Evolutionary conservation across 1,284 basidiomycete species (phyloP), one percentile per base, ranked within the genome.

Genomic region (Cystobasidium sp.): DNA sequence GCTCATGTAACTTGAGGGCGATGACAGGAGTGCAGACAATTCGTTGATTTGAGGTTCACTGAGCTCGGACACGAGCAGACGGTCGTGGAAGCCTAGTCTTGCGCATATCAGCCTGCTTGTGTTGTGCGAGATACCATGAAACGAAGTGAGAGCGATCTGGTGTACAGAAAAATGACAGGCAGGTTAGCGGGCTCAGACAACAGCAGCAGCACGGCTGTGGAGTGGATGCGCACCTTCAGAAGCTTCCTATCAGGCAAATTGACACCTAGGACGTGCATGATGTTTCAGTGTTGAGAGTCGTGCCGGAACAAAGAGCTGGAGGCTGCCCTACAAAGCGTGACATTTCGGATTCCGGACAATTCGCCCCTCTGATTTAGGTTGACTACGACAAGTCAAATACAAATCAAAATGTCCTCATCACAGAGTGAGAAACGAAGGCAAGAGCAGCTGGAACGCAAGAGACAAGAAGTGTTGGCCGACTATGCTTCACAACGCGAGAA

Each of bases 401-500:
- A 14, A 49, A 12, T 14, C 12, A 56, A 0, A 18, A 91, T 91
- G 90, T 86, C 90, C 9, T 84, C 83, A 69, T 90, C 84, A 83
- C 89, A 88, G 81, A 86, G 86, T 2, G 91, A 92, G 83, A 89
- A 89, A 20, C 88, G 89, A 68, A 88, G 91, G 73, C 89, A 91
- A 82, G 90, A 91, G 80, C 88, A 88, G 9, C 88, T 93, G 77
- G 86, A 87, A 47, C 93, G 93, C 81, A 88, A 91, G 82, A 89
- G 92, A 76, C 86, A 85, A 68, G 89, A 91, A 79, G 90, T 91
- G 86, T 88, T 92, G 80, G 82, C 70, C 43, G 91, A 93, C 67
- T 96, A 88, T 79, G 91, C 94, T 79, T 87, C 91, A n/a, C 91
- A 95, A 82, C 94, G 93, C 81, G 88, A 90, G 78, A 88, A 87